Evolutionary conservation across 805 yeast species (phyloP).

Genomic region (Myxozyma udenii): DNA sequence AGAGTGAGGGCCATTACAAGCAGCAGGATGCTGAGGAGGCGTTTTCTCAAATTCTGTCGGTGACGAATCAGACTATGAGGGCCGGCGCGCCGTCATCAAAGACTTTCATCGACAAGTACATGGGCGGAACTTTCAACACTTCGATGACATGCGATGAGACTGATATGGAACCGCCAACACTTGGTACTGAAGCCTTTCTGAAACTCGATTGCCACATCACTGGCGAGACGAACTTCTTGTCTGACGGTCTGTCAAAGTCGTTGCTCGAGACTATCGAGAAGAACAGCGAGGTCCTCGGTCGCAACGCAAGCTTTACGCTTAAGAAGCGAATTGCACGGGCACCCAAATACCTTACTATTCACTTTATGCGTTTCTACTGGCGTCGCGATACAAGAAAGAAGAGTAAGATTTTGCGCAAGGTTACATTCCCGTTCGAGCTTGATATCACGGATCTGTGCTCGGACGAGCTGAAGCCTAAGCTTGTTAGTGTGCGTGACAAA

Average conservation of each 20-base stretch:
- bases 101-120: slow-evolving; percentile 50
- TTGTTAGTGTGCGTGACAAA: slow-evolving; percentile 71
- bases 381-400: slow-evolving; percentile 85
- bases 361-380: slow-evolving; percentile 95
- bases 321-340: slow-evolving; percentile 60
- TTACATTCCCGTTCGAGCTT: slow-evolving; percentile 88
- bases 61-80: slow-evolving; percentile 20
- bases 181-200: slow-evolving; percentile 54
- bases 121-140: slow-evolving; percentile 64
- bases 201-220: slow-evolving; percentile 89
- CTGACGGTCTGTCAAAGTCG: slow-evolving; percentile 76
- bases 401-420: slow-evolving; percentile 90
- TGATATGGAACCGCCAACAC: slow-evolving; percentile 47
- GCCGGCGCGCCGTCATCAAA: slow-evolving; percentile 41
- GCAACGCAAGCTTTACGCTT: slow-evolving; percentile 69
- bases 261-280: slow-evolving; percentile 76
- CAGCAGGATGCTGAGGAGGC: slow-evolving; percentile 99
- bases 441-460: slow-evolving; percentile 85
- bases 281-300: slow-evolving; percentile 62
- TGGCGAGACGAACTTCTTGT: slow-evolving; percentile 77
- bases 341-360: slow-evolving; percentile 85
- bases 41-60: slow-evolving; percentile 68
- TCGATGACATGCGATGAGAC: slow-evolving; percentile 59
- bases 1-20: slow-evolving; percentile 64
- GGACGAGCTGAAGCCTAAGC: slow-evolving; percentile 64